A percentile compares a stretch with the other conserved stretches of the same genome.
phyloP scores from a whole-genome alignment of 2,329 filamentous ascomycete species.

The Cytospora piceicola region DNA sequence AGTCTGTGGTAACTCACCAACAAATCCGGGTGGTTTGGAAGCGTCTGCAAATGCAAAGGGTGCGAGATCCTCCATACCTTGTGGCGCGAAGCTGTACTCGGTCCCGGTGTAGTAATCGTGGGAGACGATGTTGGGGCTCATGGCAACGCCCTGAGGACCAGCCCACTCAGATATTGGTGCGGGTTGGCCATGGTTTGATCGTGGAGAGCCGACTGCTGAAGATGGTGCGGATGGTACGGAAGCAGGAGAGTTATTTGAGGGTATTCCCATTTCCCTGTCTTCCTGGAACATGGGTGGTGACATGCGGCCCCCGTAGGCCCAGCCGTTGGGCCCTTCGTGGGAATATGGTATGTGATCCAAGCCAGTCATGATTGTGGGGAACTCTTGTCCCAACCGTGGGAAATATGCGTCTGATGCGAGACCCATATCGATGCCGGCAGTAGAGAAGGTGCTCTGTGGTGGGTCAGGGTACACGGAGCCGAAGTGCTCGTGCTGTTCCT shows the following conservation, averaged over 20 bases:
- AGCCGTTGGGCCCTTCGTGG: slow-evolving; percentile 47
- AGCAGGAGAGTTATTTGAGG: slow-evolving; percentile 62
- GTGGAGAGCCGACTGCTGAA: slow-evolving; percentile 69
- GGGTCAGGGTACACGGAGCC: slow-evolving; percentile 51
- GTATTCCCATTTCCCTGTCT: slow-evolving; percentile 53
- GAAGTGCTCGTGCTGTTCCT: slow-evolving; percentile 45
- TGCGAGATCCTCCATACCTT: slow-evolving; percentile 55
- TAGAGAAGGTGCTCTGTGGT: slow-evolving; percentile 46
- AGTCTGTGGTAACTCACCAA: slow-evolving; percentile 57
- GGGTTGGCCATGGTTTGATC: slow-evolving; percentile 62
- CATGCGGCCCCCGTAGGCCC: slow-evolving; percentile 51
- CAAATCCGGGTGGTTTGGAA: slow-evolving; percentile 53
- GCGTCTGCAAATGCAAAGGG: slow-evolving; percentile 52
- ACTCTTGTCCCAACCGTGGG: slow-evolving; percentile 45
- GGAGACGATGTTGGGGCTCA: slow-evolving; percentile 67
- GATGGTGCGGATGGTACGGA: slow-evolving; percentile 68
- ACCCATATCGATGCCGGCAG: slow-evolving; percentile 52
- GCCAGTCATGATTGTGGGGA: slow-evolving; percentile 45
- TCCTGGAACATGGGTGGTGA: slow-evolving; percentile 56
- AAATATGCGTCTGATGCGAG: slow-evolving; percentile 54
- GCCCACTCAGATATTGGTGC: slow-evolving; percentile 64
- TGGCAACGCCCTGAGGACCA: slow-evolving; percentile 56
- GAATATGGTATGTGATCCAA: slow-evolving; percentile 54
- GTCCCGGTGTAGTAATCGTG: slow-evolving; percentile 56
- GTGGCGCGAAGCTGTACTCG: slow-evolving; percentile 58